Percentiles rank a stretch among this genome's conserved stretches.
Evolutionary conservation across 495 filamentous ascomycete genomes (phyloP).

Genomic region (Neurospora sublineolata): DNA sequence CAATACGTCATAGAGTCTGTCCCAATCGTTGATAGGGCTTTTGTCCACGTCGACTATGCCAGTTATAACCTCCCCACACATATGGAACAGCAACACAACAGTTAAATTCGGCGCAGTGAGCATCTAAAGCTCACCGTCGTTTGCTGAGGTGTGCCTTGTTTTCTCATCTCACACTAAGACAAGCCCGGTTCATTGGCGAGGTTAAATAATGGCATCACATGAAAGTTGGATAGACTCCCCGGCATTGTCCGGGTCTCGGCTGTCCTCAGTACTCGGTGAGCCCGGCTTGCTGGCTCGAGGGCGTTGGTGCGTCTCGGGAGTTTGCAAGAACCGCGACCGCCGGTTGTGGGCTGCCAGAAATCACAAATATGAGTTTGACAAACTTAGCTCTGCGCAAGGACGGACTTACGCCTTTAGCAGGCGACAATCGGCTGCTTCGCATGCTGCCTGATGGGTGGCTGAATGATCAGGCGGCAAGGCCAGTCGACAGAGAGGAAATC

Average conservation of each 20-base stretch:
- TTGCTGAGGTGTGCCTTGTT: background rate
- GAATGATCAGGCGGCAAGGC: background rate
- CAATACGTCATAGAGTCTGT: slow-evolving; percentile 87
- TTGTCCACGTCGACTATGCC: slow-evolving; percentile 76
- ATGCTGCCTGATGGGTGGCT: background rate
- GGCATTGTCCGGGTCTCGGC: background rate
- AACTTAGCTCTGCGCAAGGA: background rate
- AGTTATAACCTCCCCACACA: slow-evolving; percentile 76
- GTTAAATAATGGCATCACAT: background rate
- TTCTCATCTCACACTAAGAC: background rate
- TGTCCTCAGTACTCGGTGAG: background rate
- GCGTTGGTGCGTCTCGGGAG: background rate
- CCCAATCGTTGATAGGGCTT: slow-evolving; percentile 55
- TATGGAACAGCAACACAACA: slow-evolving; percentile 54
- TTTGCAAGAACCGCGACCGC: background rate
- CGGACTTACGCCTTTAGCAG: background rate
- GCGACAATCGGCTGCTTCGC: background rate
- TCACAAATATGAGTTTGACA: background rate
- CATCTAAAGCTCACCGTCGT: background rate
- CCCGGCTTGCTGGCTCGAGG: background rate
- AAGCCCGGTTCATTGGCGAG: background rate
- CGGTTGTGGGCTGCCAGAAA: background rate
- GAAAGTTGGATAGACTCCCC: background rate
- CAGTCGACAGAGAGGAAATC: background rate
- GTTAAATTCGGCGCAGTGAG: background rate